Evolutionary conservation across 768 basidiomycete species (phyloP).

Genomic region (Boletus pseudo-olivaceus): DNA sequence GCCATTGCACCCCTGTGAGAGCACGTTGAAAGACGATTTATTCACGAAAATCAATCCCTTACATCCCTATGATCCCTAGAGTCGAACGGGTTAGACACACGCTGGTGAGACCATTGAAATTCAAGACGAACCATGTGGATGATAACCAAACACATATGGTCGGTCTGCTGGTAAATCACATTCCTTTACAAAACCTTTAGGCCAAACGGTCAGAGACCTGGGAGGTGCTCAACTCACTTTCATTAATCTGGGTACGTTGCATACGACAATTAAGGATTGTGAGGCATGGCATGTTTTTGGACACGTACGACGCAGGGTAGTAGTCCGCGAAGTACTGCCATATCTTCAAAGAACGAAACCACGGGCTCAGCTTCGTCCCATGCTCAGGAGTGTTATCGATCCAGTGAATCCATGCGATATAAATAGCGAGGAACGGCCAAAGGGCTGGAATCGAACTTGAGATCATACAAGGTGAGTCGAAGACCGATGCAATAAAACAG

Average conservation of each 20-base stretch:
- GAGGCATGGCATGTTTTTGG: neutral
- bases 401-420: slow-evolving; percentile 73
- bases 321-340: slow-evolving; percentile 94
- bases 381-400: slow-evolving; percentile 74
- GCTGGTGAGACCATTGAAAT: neutral
- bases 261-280: neutral
- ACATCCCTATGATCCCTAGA: slow-evolving; percentile 96
- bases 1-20: slow-evolving; percentile 79
- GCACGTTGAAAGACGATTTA: neutral
- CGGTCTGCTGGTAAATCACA: slow-evolving; percentile 87
- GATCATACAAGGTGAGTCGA: neutral
- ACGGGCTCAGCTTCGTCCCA: slow-evolving; percentile 67
- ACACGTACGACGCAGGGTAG: slow-evolving; percentile 82
- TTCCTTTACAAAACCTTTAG: slow-evolving; percentile 42
- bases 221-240: slow-evolving; percentile 32
- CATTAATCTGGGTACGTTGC: slow-evolving; percentile 11
- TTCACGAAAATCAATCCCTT: slow-evolving; percentile 29
- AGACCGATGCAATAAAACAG: neutral
- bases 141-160: slow-evolving; percentile 96
- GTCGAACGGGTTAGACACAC: slow-evolving; percentile 2
- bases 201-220: neutral
- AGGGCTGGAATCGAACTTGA: slow-evolving; percentile 79
- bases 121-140: slow-evolving; percentile 78
- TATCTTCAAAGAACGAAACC: slow-evolving; percentile 65
- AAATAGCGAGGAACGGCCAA: slow-evolving; percentile 81